Evolutionary conservation across 148 eudicot species (phyloP), one percentile per base, ranked within the genome.

Genomic region (Limonium bicolor): DNA sequence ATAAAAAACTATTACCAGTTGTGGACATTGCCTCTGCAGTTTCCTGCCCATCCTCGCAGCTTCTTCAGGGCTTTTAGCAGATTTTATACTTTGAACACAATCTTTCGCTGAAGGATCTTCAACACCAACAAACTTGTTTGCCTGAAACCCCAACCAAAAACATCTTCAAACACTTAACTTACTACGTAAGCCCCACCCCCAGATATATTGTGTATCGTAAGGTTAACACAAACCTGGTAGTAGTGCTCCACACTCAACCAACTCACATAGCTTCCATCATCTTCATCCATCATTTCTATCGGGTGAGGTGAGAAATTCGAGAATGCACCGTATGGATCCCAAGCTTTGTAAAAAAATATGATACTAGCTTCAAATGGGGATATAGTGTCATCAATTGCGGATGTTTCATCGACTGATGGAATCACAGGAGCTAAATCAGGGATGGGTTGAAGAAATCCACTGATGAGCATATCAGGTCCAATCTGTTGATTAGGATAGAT

Each of bases 221-320:
- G 23, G 14, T 32, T 39, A 41, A 27, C 4, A 27, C 48, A 0
- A 14, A 90, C 99, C 93, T 90, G 99, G 64, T 90, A 90, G 76
- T 77, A 90, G 54, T 84, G 88, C 77, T 90, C 99, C n/a, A 84
- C 95, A 56, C 77, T 80, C 18, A 82, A 63, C 99, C 99, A 90
- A 34, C 58, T 70, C 42, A 53, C n/a, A 56, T 68, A 68, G 32
- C 66, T 55, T 33, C 88, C 88, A 40, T 38, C 67, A 40, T 38
- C 67, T 54, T 78, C 82, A 56, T 72, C 78, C 38, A 69, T 64
- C 73, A 87, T 74, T 51, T 54, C 69, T 63, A 87, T 77, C 31
- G 93, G 79, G 69, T 90, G 99, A 47, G 67, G 75, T 18, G 96
- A 87, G 78, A 82, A 87, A 66, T 87, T 87, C 34, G 96, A 87